Evolutionary conservation across 2,329 filamentous ascomycete genomes (phyloP), one percentile per base, ranked within the genome.

Genomic region (Paraphaeosphaeria minitans): DNA sequence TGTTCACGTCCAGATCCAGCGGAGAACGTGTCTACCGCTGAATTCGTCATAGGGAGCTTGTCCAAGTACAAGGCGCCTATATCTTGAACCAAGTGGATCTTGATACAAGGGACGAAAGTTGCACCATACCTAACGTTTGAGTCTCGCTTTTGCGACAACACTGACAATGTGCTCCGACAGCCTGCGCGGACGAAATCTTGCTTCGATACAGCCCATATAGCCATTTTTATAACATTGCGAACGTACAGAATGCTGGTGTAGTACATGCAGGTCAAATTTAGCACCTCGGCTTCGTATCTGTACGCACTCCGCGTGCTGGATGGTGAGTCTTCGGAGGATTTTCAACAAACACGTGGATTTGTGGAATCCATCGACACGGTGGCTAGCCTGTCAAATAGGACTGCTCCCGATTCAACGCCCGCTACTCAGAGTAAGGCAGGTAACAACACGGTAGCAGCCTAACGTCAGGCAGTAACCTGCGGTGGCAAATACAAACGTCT

Each of bases 401-500:
- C 37, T 5, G 16, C 7, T 16, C 14, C 14, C n/a, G 14, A n/a
- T n/a, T n/a, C 7, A 39, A 16, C 37, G 14, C 19, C 16, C 37
- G 37, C 19, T 9, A 48, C 9, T 58, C 55, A 48, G 42, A 47
- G 39, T 12, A 7, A 5, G 46, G 21, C 2, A 24, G 57, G 35
- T 16, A 50, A 10, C 64, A n/a, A n/a, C n/a, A n/a, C n/a, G 68
- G 56, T 78, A 73, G 22, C 74, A 75, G 13, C 73, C 68, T 0
- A 78, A 50, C 0, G 66, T 76, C 27, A 75, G 68, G 41, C 73
- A 78, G 3, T 73, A 50, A 33, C 67, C 70, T 9, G 69, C 57
- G 8, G 77, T 76, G 16, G 62, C 60, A 2, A 76, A 77, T 21
- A 79, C 74, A 27, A 75, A 69, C 2, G 58, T 73, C 75, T 75